Evolutionary conservation across 441 rosid genomes (phyloP).

Genomic region (Adansonia gregorii): DNA sequence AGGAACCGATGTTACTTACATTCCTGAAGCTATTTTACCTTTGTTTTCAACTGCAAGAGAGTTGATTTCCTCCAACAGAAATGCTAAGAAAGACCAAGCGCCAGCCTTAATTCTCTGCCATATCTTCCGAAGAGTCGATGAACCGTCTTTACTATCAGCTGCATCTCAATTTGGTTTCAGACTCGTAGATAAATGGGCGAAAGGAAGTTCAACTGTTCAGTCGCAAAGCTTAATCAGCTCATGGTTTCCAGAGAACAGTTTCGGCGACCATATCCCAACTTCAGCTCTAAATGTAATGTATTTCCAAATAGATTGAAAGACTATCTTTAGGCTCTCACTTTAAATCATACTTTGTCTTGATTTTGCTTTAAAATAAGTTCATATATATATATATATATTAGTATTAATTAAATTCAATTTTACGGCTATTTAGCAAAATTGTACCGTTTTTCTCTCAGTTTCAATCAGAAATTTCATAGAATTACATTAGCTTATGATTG

Average conservation of each 20-base stretch:
- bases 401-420: background rate
- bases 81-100: constrained; percentile 32
- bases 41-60: constrained; percentile 77
- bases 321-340: background rate
- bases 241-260: constrained; percentile 58
- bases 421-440: background rate
- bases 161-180: constrained; percentile 68
- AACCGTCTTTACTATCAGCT: constrained; percentile 61
- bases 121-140: constrained; percentile 76
- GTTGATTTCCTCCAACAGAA: constrained; percentile 42
- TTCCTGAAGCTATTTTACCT: constrained; percentile 68
- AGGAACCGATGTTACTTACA: constrained; percentile 81
- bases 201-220: constrained; percentile 37
- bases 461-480: background rate
- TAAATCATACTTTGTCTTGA: background rate
- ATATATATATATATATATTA: background rate
- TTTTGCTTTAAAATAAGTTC: background rate
- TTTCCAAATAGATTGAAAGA: constrained; percentile 46
- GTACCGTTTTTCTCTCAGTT: background rate
- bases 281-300: constrained; percentile 77
- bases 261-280: constrained; percentile 43
- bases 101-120: constrained; percentile 76
- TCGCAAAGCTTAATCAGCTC: constrained; percentile 45
- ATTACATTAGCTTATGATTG: background rate
- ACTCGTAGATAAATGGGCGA: constrained; percentile 70